Percentiles rank a stretch among this genome's conserved stretches.
These are phyloP conservation scores for Gliomastix tumulicola DNA, from an alignment of 2,329 filamentous ascomycete genomes.

Conservation along the genomic window DNA sequence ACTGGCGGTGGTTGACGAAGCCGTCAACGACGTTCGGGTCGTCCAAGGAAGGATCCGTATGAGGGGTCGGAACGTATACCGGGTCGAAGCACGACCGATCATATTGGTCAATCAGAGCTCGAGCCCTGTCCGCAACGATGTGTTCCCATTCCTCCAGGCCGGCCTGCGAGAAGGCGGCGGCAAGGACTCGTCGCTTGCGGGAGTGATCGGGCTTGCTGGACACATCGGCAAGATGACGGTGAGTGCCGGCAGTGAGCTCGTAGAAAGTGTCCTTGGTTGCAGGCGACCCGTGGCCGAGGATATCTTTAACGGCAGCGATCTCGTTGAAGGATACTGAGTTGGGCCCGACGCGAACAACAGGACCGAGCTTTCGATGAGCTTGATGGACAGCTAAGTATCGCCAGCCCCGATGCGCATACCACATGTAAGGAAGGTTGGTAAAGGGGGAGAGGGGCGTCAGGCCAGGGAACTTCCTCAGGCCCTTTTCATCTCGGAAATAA, in stretches of 20 bases:
- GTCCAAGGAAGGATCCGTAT: neutral
- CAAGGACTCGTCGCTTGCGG: conserved; percentile 41
- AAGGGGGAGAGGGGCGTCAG: conserved; percentile 33
- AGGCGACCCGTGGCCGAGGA: conserved; percentile 38
- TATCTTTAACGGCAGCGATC: conserved; percentile 16
- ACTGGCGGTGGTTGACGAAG: conserved; percentile 34
- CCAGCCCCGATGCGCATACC: conserved; percentile 29
- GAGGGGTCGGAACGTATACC: neutral
- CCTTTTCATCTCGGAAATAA: conserved; percentile 38
- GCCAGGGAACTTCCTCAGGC: conserved; percentile 38
- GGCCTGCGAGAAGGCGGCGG: conserved; percentile 22
- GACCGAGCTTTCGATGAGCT: conserved; percentile 21
- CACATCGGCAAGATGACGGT: conserved; percentile 45
- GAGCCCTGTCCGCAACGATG: conserved; percentile 1
- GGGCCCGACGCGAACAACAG: conserved; percentile 17
- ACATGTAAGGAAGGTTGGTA: conserved; percentile 37
- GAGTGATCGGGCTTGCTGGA: conserved; percentile 43
- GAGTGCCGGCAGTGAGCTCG: conserved; percentile 32
- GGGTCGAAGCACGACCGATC: neutral
- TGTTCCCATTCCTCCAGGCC: conserved; percentile 2
- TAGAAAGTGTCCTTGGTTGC: conserved; percentile 45
- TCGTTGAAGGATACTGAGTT: conserved; percentile 16
- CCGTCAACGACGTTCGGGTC: conserved; percentile 13
- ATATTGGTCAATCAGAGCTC: neutral
- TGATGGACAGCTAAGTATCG: neutral